Evolutionary conservation across 2,329 filamentous ascomycete species (phyloP).

Genomic region (Trichoderma asperellum): DNA sequence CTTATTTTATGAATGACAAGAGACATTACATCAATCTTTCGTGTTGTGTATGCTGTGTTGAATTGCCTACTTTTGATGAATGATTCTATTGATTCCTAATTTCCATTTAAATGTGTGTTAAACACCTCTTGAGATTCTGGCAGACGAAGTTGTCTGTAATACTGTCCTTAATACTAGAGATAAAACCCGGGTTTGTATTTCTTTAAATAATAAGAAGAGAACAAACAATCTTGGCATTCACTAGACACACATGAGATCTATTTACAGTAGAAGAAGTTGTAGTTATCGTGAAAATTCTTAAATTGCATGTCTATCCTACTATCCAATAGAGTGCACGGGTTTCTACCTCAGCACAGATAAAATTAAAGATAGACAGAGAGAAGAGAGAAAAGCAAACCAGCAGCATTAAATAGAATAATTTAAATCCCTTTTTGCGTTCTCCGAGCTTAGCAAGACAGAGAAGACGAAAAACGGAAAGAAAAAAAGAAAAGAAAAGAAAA

Average conservation of each 20-base stretch:
- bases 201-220: no score
- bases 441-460: no score
- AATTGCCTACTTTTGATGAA: background rate
- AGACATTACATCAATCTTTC: slow-evolving; percentile 23
- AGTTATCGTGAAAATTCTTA: background rate
- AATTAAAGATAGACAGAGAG: background rate
- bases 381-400: background rate
- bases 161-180: no score
- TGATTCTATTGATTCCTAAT: background rate
- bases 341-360: background rate
- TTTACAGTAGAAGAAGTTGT: background rate
- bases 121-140: no score
- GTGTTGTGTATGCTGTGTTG: background rate
- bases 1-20: slow-evolving; percentile 25
- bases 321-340: background rate
- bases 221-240: background rate
- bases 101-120: no score
- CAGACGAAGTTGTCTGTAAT: no score
- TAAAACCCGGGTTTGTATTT: no score
- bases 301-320: background rate
- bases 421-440: no score
- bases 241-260: background rate
- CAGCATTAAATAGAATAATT: background rate
- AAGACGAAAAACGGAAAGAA: background rate
- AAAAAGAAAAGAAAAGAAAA: background rate